Evolutionary conservation across 2,329 filamentous ascomycete genomes (phyloP).

Genomic region (Aspergillus sp.): DNA sequence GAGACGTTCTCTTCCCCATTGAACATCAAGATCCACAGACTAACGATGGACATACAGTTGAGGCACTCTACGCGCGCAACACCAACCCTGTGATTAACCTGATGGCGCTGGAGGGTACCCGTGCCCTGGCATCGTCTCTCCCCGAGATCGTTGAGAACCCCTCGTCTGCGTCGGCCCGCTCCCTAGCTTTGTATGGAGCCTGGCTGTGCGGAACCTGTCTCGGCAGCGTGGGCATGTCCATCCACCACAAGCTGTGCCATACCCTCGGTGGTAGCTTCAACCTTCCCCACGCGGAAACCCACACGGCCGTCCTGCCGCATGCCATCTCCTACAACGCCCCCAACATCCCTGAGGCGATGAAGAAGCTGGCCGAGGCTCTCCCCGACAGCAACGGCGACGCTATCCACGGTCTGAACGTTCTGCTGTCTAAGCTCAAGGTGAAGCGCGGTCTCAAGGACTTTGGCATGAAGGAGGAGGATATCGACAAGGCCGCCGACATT

Average conservation of each 20-base stretch:
- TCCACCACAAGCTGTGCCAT: constrained; percentile 68
- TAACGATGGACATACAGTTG: constrained; percentile 40
- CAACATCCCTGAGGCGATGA: constrained; percentile 52
- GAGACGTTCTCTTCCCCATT: no score
- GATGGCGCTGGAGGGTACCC: constrained; percentile 57
- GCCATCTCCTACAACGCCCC: constrained; percentile 62
- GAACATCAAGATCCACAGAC: no score
- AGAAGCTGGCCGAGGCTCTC: constrained; percentile 51
- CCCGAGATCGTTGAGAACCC: constrained; percentile 52
- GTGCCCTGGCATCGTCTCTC: constrained; percentile 52
- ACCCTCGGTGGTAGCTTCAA: constrained; percentile 62
- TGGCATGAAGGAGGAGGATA: constrained; percentile 59
- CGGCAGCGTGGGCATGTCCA: constrained; percentile 59
- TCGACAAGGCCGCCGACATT: constrained; percentile 60
- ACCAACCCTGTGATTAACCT: constrained; percentile 60
- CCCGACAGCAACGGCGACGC: constrained; percentile 59
- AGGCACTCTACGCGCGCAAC: constrained; percentile 62
- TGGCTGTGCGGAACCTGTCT: constrained; percentile 64
- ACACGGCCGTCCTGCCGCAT: constrained; percentile 62
- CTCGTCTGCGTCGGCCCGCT: constrained; percentile 46
- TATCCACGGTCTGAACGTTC: constrained; percentile 54
- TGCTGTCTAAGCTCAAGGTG: constrained; percentile 54
- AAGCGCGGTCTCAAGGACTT: constrained; percentile 53
- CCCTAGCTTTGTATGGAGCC: constrained; percentile 58
- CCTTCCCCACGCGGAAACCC: constrained; percentile 64